phyloP scores from a whole-genome alignment of 108 stramenopile genomes.

The Cyclostephanos tholiformis region DNA sequence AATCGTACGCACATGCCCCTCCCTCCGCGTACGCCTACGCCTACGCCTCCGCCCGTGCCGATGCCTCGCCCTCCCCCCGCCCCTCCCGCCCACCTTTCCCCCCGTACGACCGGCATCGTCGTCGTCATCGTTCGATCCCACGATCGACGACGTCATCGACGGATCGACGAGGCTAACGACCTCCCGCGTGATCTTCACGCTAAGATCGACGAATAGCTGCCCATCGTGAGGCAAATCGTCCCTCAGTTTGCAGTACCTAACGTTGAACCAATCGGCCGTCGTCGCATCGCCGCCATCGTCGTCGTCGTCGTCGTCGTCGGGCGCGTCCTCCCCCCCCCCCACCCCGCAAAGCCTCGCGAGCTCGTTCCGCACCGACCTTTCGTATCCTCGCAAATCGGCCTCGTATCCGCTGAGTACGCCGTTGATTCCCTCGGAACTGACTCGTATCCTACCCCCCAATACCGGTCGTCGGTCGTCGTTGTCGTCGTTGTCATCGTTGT shows the following conservation, averaged over 20 bases:
- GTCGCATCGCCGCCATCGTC: conserved; percentile 9
- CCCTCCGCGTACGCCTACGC: no score
- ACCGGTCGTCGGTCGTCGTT: not conserved
- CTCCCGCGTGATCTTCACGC: conserved; percentile 65
- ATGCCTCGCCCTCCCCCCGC: no score
- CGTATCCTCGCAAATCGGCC: conserved; percentile 53
- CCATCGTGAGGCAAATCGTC: conserved; percentile 56
- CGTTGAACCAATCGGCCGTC: conserved; percentile 51
- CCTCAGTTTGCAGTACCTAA: conserved; percentile 78
- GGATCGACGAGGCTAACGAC: conserved; percentile 76
- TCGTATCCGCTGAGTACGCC: conserved; percentile 71
- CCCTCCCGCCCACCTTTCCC: no score
- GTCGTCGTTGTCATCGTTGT: no score
- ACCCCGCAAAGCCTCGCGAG: conserved; percentile 18
- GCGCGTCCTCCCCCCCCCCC: not conserved
- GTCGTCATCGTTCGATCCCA: conserved; percentile 13
- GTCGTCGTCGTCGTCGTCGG: conserved; percentile 1
- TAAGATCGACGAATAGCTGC: conserved; percentile 66
- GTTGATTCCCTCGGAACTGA: conserved; percentile 78
- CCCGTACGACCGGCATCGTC: not conserved
- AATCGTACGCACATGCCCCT: no score
- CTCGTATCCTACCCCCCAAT: conserved; percentile 71
- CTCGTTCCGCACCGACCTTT: conserved; percentile 39
- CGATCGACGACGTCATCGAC: not conserved
- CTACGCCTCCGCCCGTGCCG: no score